These are phyloP conservation scores for Cylindrodendrum hubeiense DNA, from an alignment of 2,329 filamentous ascomycete species.

Conservation along the genomic window DNA sequence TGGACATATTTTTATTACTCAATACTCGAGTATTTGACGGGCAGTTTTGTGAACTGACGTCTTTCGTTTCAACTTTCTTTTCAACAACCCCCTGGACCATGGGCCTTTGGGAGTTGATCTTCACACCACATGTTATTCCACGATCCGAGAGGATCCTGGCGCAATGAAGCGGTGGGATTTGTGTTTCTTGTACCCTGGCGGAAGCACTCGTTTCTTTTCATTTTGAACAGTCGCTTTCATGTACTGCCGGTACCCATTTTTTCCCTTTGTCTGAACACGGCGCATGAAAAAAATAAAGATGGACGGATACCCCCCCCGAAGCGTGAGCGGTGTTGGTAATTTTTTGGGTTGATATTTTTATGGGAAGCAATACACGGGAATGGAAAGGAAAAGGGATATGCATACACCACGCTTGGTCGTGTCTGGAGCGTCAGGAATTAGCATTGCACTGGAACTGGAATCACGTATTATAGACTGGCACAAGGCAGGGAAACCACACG, in stretches of 20 bases:
- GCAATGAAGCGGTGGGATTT: slow-evolving; percentile 27
- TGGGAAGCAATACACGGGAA: slow-evolving; percentile 34
- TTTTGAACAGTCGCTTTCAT: slow-evolving; percentile 35
- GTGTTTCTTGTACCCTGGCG: slow-evolving; percentile 32
- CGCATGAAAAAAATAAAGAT: slow-evolving; percentile 49
- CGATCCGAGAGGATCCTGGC: slow-evolving; percentile 25
- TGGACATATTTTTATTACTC: slow-evolving; percentile 39
- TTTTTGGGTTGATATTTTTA: slow-evolving; percentile 39
- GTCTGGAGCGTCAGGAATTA: slow-evolving; percentile 39
- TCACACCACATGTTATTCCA: slow-evolving; percentile 13
- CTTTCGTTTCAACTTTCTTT: slow-evolving; percentile 1
- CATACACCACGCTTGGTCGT: slow-evolving; percentile 44
- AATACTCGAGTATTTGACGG: not conserved
- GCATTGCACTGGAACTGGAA: slow-evolving; percentile 43
- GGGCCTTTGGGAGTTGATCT: not conserved
- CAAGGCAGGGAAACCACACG: slow-evolving; percentile 43
- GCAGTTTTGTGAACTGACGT: not conserved
- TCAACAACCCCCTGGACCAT: not conserved
- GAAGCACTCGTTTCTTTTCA: slow-evolving; percentile 25
- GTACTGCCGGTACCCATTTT: slow-evolving; percentile 33
- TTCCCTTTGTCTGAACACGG: slow-evolving; percentile 44
- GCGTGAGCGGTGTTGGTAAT: slow-evolving; percentile 44
- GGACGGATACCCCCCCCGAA: slow-evolving; percentile 47
- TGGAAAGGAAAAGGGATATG: slow-evolving; percentile 43
- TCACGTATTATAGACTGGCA: slow-evolving; percentile 46